Conservation (phyloP, 129 eudicot species). For the Glebionis coronaria region DNA sequence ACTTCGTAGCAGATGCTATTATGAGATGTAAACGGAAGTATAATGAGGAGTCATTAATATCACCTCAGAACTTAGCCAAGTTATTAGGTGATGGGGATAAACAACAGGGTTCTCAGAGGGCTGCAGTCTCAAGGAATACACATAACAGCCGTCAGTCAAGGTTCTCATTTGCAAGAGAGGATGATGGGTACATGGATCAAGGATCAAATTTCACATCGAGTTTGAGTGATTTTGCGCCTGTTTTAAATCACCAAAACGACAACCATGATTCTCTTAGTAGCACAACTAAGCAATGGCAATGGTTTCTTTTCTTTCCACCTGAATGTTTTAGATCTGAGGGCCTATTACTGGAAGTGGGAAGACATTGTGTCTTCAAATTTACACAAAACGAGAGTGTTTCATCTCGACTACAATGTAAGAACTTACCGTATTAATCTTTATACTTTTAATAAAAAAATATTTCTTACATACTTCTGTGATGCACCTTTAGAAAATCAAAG, state of each 20-base stretch:
- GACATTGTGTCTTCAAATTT: conserved; percentile 55
- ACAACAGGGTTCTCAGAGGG: conserved; percentile 45
- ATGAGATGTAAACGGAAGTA: too few species aligned
- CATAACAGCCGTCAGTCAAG: conserved; percentile 72
- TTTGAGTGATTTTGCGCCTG: too few species aligned
- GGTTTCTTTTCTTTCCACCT: conserved; percentile 60
- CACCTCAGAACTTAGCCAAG: conserved; percentile 77
- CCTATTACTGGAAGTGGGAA: conserved; percentile 63
- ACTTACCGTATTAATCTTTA: background rate
- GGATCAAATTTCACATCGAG: too few species aligned
- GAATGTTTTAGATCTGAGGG: conserved; percentile 56
- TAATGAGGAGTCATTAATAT: conserved; percentile 70
- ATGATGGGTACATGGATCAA: too few species aligned
- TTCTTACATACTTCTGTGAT: background rate
- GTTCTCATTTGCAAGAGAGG: conserved; percentile 95
- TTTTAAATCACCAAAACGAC: conserved; percentile 29
- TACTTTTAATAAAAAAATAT: background rate
- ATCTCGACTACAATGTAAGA: conserved; percentile 48
- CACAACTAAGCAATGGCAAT: conserved; percentile 38
- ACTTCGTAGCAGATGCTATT: too few species aligned
- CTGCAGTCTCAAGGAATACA: conserved; percentile 52
- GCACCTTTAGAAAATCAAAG: conserved; percentile 35
- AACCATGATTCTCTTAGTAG: conserved; percentile 35
- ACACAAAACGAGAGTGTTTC: conserved; percentile 53
- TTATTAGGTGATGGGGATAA: too few species aligned